Evolutionary conservation across 2,329 filamentous ascomycete species (phyloP), one percentile per base, ranked within the genome.

Genomic region (Aspergillus sp.): DNA sequence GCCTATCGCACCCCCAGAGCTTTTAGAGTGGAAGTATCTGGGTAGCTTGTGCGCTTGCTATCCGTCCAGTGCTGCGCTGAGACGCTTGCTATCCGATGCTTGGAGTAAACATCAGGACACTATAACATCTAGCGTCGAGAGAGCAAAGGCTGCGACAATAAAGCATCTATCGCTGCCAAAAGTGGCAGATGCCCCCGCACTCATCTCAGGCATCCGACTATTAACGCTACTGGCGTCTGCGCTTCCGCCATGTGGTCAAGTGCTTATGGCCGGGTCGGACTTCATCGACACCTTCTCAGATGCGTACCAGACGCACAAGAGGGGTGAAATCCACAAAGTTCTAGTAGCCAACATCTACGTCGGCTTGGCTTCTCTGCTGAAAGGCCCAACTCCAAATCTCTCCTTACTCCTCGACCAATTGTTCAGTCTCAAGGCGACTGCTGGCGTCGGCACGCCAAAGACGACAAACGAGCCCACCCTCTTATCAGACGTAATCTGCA

Each of bases 251-350:
- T 73, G 73, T 42, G 82, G 79, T 26, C 70, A 75, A 6, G 77
- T 89, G 60, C 86, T 96, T 62, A 82, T 95, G 60, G 88, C 88
- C 0, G 93, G 93, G 1, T 91, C 88, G 47, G 93, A 96, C 71
- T 93, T 94, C 61, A 72, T 96, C 17, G 93, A 96, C 67, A 84
- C 87, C 0, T 78, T 96, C 11, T 65, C 66, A 48, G 74, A 76
- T 54, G 64, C 65, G 26, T 76, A 76, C 54, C 61, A 62, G 26
- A 75, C 75, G 45, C 79, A 86, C 52, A 84, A 83, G 69, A 82
- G 85, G 51, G 80, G 82, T 19, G 59, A 65, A 16, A 79, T 91
- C 41, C 82, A 85, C 53, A 87, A 83, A 57, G 79, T 82, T 14
- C 80, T 95, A 26, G 79, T 92, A 44, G 84, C 87, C 1, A 87